Percentiles rank a stretch among this genome's conserved stretches.
These are phyloP conservation scores for Corylus americana DNA, from an alignment of 306 rosid genomes.

Conservation along the genomic window DNA sequence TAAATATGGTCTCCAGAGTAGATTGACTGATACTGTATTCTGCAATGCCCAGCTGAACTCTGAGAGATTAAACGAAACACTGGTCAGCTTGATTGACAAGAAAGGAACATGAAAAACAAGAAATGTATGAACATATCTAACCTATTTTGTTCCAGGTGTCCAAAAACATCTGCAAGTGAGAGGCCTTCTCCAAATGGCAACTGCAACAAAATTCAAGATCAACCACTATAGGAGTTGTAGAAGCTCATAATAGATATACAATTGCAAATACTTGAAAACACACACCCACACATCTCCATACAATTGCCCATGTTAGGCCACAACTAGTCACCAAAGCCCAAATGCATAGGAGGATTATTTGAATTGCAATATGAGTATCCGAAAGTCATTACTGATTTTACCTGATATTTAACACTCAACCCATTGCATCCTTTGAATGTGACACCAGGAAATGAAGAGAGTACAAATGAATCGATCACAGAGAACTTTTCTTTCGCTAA, in stretches of 20 bases:
- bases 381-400: slow-evolving; percentile 24
- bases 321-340: background rate
- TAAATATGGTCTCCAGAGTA: slow-evolving; percentile 86
- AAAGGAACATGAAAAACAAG: slow-evolving; percentile 11
- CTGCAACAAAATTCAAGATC: slow-evolving; percentile 43
- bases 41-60: slow-evolving; percentile 68
- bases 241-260: background rate
- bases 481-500: slow-evolving; percentile 75
- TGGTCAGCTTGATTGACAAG: slow-evolving; percentile 15
- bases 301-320: background rate
- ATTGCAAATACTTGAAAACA: background rate
- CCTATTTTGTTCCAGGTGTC: slow-evolving; percentile 81
- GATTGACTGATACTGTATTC: slow-evolving; percentile 97
- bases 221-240: background rate
- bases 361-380: background rate
- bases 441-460: slow-evolving; percentile 73
- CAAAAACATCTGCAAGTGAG: slow-evolving; percentile 92
- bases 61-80: slow-evolving; percentile 33
- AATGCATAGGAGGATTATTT: background rate
- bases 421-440: slow-evolving; percentile 74
- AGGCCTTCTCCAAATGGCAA: slow-evolving; percentile 62
- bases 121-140: slow-evolving; percentile 28
- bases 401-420: slow-evolving; percentile 92
- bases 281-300: background rate
- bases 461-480: slow-evolving; percentile 75